Evolutionary conservation across 331 rosid genomes (phyloP), one percentile per base, ranked within the genome.

Genomic region (Rhamnella rubrinervis): DNA sequence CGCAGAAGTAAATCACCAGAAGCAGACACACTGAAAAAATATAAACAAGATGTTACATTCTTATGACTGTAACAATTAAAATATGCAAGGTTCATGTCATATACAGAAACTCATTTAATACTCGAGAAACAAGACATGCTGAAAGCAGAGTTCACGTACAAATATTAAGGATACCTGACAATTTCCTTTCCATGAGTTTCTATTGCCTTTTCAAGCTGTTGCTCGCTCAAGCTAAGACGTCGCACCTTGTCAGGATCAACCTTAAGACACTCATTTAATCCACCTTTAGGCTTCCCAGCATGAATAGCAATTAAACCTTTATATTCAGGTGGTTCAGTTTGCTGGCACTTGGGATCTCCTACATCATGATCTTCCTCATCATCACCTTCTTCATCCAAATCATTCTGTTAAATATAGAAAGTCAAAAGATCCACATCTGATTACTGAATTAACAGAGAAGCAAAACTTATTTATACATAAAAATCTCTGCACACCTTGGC

Each of bases 211-310:
- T 85, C 96, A 63, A 95, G 93, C 68, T 95, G 93, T 41, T 76
- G 86, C 88, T 95, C 99, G 49, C 99, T 91, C 82, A 95, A 87
- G 81, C 99, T 95, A 61, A 95, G 79, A 64, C 99, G 96, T 51
- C 96, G 82, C 59, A 91, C 99, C 72, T 83, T 91, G 70, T 87
- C 75, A 61, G 97, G 92, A 78, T 89, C 96, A 78, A 91, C 96
- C 83, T 74, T 80, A 75, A 95, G 95, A 66, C 96, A 79, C 72
- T 89, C 96, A 11, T 41, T 76, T 74, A 95, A 26, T 63, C 99
- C 97, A 80, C 99, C 99, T 86, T 95, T 91, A 55, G 99, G 99
- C 76, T 91, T 91, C 70, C 99, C 96, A 58, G 99, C 95, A 89
- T 95, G 99, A 91, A 95, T 86, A 77, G 99, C 95, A 65, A 95